Evolutionary conservation across 495 filamentous ascomycete species (phyloP), one percentile per base, ranked within the genome.

Genomic region (Thozetella sp.): DNA sequence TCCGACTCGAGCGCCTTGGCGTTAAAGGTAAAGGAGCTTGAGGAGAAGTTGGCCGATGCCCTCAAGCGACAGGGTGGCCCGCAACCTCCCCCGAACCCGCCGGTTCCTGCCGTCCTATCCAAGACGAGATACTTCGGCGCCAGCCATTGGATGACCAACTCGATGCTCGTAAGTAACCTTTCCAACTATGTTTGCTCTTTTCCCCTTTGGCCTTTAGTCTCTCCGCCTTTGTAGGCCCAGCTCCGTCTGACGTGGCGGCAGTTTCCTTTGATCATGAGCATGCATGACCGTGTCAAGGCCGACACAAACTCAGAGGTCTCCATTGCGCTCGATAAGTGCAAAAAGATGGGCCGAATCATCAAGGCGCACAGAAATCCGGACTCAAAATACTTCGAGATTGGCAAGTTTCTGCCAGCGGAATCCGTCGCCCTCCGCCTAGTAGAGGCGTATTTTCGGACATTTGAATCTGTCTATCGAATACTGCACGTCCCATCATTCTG

Each of bases 401-500:
- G 73, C 27, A 64, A 40, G 9, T 53, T 67, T 20, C 61, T 74
- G 64, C 85, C 56, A 1, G 30, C 62, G 0, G 53, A 80, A 57
- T 66, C 71, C 1, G 55, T 84, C 17, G 77, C 82, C 15, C 75
- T 80, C 54, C 72, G 73, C 17, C 76, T 87, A 1, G 72, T 85
- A 13, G 73, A 80, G 55, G 70, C 67, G 12, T 87, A 87, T 53
- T 73, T 86, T 37, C 59, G 72, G 27, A 82, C 81, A 0, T 71
- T 76, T 12, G 83, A 86, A 54, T 71, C 76, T 13, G 59, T 83
- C 25, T 82, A 86, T 60, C 76, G 86, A 17, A 79, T 90, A 12
- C 59, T 86, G 1, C 78, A 78, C 52, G 69, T 77, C 3, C 78
- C 81, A 1, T 72, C 64, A 17, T 88, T 91, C 59, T 77, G 64